Evolutionary conservation across 495 filamentous ascomycete species (phyloP), one percentile per base, ranked within the genome.

Genomic region (Xylaria palmicola): DNA sequence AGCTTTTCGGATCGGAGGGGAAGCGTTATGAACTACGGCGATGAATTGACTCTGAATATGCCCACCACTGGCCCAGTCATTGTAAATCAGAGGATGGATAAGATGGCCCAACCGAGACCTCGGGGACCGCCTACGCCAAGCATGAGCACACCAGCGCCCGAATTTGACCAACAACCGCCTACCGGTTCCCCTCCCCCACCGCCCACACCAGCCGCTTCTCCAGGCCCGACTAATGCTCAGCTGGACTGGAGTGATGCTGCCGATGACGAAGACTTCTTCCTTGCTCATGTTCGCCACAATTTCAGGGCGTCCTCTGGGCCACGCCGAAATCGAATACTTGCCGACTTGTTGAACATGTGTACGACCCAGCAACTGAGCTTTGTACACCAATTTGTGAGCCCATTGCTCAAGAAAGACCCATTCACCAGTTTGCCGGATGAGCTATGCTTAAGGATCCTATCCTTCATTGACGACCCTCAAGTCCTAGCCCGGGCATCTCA

Each of bases 311-410:
- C 74, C 53, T 76, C 75, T n/a, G 71, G 75, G 37, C 69, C 72
- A 12, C 83, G 86, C 63, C 72, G 83, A 59, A 84, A 78, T 54
- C 73, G 85, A 20, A 77, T 94, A 63, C 79, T 98, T 30, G 90
- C 88, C 26, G 91, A 95, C 59, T 77, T 98, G 52, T 75, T 98
- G 63, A 93, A 92, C 67, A 79, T 95, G 63, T 98, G 95, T 78
- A 91, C 94, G 67, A 96, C 90, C 65, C 91, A 94, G 61, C 90
- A 94, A 65, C 83, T 98, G 60, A 95, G 92, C 73, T 98, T 98
- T 70, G 90, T 98, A 17, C 90, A 92, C 55, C 90, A 92, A 65
- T 93, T 94, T 69, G 92, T 98, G 55, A 89, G 89, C 63, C 94
- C 94, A 36, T 79, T 92, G 48, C 78, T 98, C 60, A 96, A 96